These are phyloP conservation scores for Cyclocybe cylindracea DNA, from an alignment of 768 basidiomycete species.

Conservation along the genomic window DNA sequence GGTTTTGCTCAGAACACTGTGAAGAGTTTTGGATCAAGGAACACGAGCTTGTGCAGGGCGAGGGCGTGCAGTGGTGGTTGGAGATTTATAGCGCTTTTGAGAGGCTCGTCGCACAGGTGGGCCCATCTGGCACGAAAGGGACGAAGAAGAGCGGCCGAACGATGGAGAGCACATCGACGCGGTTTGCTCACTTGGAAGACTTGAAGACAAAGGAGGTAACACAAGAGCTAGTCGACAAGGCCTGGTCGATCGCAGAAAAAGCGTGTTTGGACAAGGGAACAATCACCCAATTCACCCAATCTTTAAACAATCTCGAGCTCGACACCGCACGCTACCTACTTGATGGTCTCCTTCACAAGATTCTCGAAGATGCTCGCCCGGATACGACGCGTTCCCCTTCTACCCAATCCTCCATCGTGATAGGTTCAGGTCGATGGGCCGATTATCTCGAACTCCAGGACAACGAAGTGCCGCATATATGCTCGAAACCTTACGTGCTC, in stretches of 20 bases:
- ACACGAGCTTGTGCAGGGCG: slow-evolving; percentile 11
- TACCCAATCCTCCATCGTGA: slow-evolving; percentile 11
- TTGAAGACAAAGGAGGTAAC: slow-evolving; percentile 31
- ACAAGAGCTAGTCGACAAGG: slow-evolving; percentile 38
- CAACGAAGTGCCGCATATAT: slow-evolving; percentile 52
- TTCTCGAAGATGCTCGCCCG: slow-evolving; percentile 30
- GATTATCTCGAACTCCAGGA: slow-evolving; percentile 56
- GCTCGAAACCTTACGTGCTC: slow-evolving; percentile 49
- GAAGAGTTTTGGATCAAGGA: slow-evolving; percentile 42
- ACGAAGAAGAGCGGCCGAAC: slow-evolving; percentile 23
- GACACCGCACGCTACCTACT: slow-evolving; percentile 60
- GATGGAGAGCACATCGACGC: slow-evolving; percentile 17
- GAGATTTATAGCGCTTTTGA: slow-evolving; percentile 16
- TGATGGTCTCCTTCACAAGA: slow-evolving; percentile 48
- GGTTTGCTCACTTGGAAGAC: slow-evolving; percentile 23
- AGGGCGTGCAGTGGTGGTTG: slow-evolving; percentile 18
- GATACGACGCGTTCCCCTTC: not conserved
- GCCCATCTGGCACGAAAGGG: slow-evolving; percentile 3
- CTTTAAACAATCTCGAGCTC: slow-evolving; percentile 53
- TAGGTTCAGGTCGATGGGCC: slow-evolving; percentile 39
- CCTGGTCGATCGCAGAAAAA: slow-evolving; percentile 46
- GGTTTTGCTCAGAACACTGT: slow-evolving; percentile 59
- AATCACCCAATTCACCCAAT: slow-evolving; percentile 13
- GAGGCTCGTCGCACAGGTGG: slow-evolving; percentile 12
- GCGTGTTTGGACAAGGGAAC: slow-evolving; percentile 11